Evolutionary conservation across 2,329 filamentous ascomycete species (phyloP), one percentile per base, ranked within the genome.

Genomic region (Phialophora tarda): DNA sequence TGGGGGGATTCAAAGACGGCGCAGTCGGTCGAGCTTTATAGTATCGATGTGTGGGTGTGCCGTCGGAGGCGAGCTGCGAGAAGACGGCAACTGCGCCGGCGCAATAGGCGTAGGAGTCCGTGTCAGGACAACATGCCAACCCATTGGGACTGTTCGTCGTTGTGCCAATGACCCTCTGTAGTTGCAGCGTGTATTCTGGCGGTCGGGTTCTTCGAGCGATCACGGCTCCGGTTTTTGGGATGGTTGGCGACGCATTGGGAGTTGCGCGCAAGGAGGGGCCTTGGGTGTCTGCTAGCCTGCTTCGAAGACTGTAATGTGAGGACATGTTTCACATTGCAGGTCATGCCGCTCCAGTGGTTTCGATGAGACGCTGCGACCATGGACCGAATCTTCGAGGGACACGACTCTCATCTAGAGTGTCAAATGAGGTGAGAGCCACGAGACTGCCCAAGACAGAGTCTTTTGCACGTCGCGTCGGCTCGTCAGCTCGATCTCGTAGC

Each of bases 71-170:
- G 60, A 97, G 83, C 72, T 91, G 89, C 7, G 93, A 92, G 21
- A 98, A 87, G 0, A 99, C 92, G n/a, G 92, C 94, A 51, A 94
- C 92, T 10, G 93, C 95, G 63, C 95, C 95, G 8, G 95, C 94
- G 69, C 93, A 93, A 77, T 96, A 95, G 63, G 93, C 93, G 78
- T 98, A 97, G 59, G 84, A 84, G 64, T 81, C 82, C 61, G 85
- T 89, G 12, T 89, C 86, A 48, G 89, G 83, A 67, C 94, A 88
- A 70, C 87, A 89, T 76, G 96, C 93, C 78, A 99, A 96, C 69
- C 91, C 92, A 75, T 91, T 93, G 48, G 92, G 89, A 4, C 91
- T 91, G 71, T 84, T 87, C 70, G 92, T 94, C 7, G 94, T 98
- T 26, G 93, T 96, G 55, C 95, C 95, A 74, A 98, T 91, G 64